Base-by-base conservation (phyloP, 768 basidiomycete genomes). In the Mrakia hoshinonis region DNA sequence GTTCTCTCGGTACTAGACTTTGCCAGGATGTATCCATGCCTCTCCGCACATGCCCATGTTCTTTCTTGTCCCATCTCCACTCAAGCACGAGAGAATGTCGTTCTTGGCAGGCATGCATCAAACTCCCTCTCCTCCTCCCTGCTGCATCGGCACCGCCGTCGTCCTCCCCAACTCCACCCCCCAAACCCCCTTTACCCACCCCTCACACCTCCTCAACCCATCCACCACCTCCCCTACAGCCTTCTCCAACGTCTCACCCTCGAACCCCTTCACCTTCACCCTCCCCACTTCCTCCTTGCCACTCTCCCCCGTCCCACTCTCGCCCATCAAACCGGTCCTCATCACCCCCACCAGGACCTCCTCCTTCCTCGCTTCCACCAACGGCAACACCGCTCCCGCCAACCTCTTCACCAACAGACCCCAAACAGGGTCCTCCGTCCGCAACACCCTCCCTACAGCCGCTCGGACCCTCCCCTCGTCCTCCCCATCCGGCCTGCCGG, bases 151-250 rank as follows among this genome's bases (percentile, higher is more conserved):
- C 43, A 3, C 58, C n/a, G 18, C 18, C 10, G 31, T 31, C 6
- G 36, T 36, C 12, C 34, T 85, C 18, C 77, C 73, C 13, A 82
- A 83, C 74, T 87, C 74, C 81, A 85, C 55, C 87, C 84, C 0
- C 84, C 89, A 24, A 89, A 91, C 75, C 80, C 84, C 0, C 77
- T 81, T 52, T 84, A 85, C 0, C 83, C 86, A 6, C 82, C 83
- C 9, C 81, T 85, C 0, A 74, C 82, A n/a, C 79, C 76, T 0
- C 89, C 89, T 74, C 82, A 68, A 47, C 78, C 81, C 22, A 79
- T 86, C 12, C 83, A 64, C 34, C 61, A 70, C 49, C 49, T 70
- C 62, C 15, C 69, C 69, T 0, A 64, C 10, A 20, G 38, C 49
- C 38, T 22, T 24, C 13, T 70, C 69, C 61, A 70, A 38, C 51